Percentiles rank a stretch among this genome's conserved stretches.
phyloP scores from a whole-genome alignment of 768 basidiomycete genomes.

The Boletellus emodensis region DNA sequence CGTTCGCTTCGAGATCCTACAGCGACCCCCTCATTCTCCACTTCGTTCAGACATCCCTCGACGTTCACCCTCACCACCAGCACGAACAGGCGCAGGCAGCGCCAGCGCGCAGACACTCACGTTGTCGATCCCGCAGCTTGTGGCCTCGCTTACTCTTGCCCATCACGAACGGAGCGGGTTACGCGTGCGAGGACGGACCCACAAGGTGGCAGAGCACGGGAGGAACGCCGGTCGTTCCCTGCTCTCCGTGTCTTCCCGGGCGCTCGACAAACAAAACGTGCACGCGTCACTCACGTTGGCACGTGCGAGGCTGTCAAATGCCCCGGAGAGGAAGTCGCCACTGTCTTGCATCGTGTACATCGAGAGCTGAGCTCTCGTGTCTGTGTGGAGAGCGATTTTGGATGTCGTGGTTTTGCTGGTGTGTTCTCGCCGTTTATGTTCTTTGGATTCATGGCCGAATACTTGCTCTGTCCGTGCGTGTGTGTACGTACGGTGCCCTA shows the following conservation, averaged over 20 bases:
- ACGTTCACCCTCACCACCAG: conserved; percentile 24
- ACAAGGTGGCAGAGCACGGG: neutral
- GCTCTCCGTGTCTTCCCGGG: conserved; percentile 3
- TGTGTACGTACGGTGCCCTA: neutral
- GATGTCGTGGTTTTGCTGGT: neutral
- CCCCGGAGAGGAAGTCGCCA: conserved; percentile 24
- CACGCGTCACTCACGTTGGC: neutral
- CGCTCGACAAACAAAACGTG: conserved; percentile 4
- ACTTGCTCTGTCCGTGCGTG: neutral
- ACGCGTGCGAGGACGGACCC: conserved; percentile 18
- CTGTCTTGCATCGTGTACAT: conserved; percentile 19
- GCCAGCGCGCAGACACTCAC: conserved; percentile 10
- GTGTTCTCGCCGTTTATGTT: neutral
- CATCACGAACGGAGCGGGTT: conserved; percentile 21
- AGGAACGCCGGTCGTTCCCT: conserved; percentile 12
- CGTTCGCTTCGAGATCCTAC: conserved; percentile 22
- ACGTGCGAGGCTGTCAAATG: conserved; percentile 10
- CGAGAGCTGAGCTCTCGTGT: conserved; percentile 20
- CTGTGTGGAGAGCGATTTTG: neutral
- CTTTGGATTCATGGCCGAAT: neutral
- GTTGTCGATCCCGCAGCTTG: conserved; percentile 31
- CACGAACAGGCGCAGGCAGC: conserved; percentile 10
- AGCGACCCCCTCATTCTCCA: conserved; percentile 2
- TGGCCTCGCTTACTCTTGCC: conserved; percentile 28
- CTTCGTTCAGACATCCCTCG: conserved; percentile 11